A percentile compares a stretch with the other conserved stretches of the same genome.
These are phyloP conservation scores for Gnomoniopsis smithogilvyi DNA, from an alignment of 2,329 filamentous ascomycete genomes.

Conservation along the genomic window DNA sequence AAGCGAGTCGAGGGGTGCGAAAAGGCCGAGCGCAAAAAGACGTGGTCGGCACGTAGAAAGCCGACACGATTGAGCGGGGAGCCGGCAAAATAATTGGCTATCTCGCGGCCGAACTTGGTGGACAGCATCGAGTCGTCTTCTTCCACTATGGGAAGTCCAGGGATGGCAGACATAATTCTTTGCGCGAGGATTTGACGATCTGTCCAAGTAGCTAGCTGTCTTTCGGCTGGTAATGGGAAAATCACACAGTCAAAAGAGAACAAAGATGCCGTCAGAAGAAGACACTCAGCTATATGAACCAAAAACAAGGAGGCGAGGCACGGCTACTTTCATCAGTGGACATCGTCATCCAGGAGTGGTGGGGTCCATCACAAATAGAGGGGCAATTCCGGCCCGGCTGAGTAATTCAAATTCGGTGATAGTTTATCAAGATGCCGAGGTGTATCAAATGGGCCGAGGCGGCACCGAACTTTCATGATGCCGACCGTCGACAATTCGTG, in stretches of 20 bases:
- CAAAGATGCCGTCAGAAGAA: neutral
- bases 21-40: slow-evolving; percentile 68
- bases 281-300: neutral
- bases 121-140: slow-evolving; percentile 65
- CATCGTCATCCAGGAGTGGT: slow-evolving; percentile 16
- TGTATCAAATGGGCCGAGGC: slow-evolving; percentile 1
- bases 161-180: slow-evolving; percentile 26
- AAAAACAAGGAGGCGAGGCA: neutral
- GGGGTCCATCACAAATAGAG: slow-evolving; percentile 4
- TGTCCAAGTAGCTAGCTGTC: neutral
- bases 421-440: slow-evolving; percentile 1
- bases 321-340: neutral
- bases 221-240: neutral
- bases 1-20: slow-evolving; percentile 65
- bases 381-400: slow-evolving; percentile 11
- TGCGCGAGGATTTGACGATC: neutral
- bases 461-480: slow-evolving; percentile 1
- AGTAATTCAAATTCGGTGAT: slow-evolving; percentile 12
- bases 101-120: slow-evolving; percentile 73
- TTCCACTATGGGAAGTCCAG: slow-evolving; percentile 41
- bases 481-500: too few species aligned
- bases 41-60: slow-evolving; percentile 68
- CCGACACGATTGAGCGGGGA: slow-evolving; percentile 75
- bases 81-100: slow-evolving; percentile 81
- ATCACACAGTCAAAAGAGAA: neutral